A percentile compares a stretch with the other conserved stretches of the same genome.
These are phyloP conservation scores for Trypanosoma scelopori DNA, from an alignment of 208 protist species.

Conservation along the genomic window DNA sequence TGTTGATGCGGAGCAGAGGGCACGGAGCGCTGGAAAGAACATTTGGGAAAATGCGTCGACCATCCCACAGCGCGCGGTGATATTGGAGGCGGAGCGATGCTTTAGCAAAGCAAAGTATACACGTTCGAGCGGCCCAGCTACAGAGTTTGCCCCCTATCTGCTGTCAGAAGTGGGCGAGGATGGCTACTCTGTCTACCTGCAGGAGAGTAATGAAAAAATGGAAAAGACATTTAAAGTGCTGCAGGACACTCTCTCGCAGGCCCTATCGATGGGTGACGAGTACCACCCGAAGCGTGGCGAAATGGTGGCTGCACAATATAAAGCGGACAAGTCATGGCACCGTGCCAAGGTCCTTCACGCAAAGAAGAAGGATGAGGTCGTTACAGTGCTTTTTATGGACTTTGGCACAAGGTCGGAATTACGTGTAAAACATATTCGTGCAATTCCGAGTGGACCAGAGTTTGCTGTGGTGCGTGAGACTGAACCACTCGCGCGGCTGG, in stretches of 20 bases:
- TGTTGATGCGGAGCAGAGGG: constrained; percentile 60
- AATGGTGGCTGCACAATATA: constrained; percentile 73
- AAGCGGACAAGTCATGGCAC: constrained; percentile 78
- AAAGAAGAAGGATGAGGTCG: constrained; percentile 32
- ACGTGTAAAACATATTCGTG: constrained; percentile 48
- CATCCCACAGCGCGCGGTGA: constrained; percentile 64
- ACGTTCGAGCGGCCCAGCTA: constrained; percentile 45
- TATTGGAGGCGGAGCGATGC: constrained; percentile 52
- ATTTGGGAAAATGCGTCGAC: constrained; percentile 57
- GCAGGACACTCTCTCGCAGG: constrained; percentile 59
- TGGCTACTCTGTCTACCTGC: constrained; percentile 74
- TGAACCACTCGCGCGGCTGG: constrained; percentile 56
- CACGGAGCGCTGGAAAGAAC: constrained; percentile 48
- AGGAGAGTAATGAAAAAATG: constrained; percentile 42
- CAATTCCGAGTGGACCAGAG: constrained; percentile 66
- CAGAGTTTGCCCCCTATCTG: constrained; percentile 43
- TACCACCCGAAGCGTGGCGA: constrained; percentile 64
- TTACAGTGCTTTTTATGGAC: constrained; percentile 84
- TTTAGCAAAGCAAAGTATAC: constrained; percentile 32
- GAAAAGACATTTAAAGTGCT: constrained; percentile 45
- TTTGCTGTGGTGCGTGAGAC: constrained; percentile 72
- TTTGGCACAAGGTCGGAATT: constrained; percentile 81
- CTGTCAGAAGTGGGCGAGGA: constrained; percentile 75
- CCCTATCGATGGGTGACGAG: constrained; percentile 27
- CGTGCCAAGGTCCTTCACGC: constrained; percentile 65